A percentile compares a stretch with the other conserved stretches of the same genome.
phyloP scores from a whole-genome alignment of 2,329 filamentous ascomycete species.

The Botryotinia convoluta region DNA sequence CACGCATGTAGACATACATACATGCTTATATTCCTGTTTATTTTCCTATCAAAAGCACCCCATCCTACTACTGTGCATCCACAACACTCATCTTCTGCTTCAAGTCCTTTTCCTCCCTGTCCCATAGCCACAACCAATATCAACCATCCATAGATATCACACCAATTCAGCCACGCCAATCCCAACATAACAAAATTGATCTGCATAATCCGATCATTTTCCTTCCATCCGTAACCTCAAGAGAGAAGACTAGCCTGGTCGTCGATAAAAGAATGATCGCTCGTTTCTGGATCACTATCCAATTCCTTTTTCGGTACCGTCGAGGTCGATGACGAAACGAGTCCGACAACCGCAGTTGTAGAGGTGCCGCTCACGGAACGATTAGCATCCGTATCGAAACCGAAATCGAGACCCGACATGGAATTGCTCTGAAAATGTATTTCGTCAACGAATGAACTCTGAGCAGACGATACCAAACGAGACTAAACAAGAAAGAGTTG shows the following conservation, averaged over 20 bases:
- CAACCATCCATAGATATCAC: conserved; percentile 5
- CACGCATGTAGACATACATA: background rate
- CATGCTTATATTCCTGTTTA: background rate
- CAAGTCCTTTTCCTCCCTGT: background rate
- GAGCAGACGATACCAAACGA: conserved; percentile 18
- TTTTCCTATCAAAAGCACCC: conserved; percentile 11
- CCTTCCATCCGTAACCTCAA: conserved; percentile 21
- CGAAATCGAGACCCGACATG: conserved; percentile 20
- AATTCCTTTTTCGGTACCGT: conserved; percentile 16
- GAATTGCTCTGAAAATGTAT: conserved; percentile 9
- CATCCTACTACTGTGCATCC: background rate
- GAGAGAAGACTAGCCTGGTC: conserved; percentile 35
- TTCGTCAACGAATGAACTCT: conserved; percentile 27
- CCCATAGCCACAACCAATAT: conserved; percentile 1
- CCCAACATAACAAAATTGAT: conserved; percentile 4
- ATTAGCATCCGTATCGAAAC: conserved; percentile 22
- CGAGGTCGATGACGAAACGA: conserved; percentile 8
- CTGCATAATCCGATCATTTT: background rate
- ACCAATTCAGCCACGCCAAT: background rate
- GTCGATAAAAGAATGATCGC: conserved; percentile 29
- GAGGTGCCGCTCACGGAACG: conserved; percentile 19
- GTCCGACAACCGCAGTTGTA: conserved; percentile 24
- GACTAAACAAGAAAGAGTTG: conserved; percentile 15
- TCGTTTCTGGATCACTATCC: conserved; percentile 19
- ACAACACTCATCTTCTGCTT: background rate